Conservation (phyloP, 148 eudicot genomes). For the Polygonum maritimum region DNA sequence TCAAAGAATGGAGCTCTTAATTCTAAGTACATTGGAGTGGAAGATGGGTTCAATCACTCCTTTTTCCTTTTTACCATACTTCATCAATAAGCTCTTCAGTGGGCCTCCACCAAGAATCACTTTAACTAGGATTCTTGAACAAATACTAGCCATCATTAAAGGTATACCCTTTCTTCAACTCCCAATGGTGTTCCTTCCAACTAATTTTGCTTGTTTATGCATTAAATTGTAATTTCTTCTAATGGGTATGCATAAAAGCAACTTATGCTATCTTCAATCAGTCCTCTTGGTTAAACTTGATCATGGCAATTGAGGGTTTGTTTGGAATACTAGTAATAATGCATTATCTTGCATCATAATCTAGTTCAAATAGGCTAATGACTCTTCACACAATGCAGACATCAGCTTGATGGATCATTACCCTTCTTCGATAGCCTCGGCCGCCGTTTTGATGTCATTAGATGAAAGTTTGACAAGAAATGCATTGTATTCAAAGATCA, state of each 20-base stretch:
- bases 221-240: background rate
- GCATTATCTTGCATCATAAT: background rate
- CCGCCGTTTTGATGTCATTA: conserved; percentile 36
- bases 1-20: conserved; percentile 52
- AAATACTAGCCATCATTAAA: conserved; percentile 26
- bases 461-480: conserved; percentile 31
- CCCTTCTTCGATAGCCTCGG: conserved; percentile 32
- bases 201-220: background rate
- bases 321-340: too few relatives aligned
- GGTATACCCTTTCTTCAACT: conserved; percentile 19
- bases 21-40: conserved; percentile 49
- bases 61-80: conserved; percentile 27
- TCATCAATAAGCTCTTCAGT: conserved; percentile 18
- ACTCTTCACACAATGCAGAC: conserved; percentile 18
- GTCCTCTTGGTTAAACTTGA: too few relatives aligned
- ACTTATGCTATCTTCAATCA: too few relatives aligned
- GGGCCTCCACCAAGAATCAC: conserved; percentile 8
- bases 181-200: background rate
- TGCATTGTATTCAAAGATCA: conserved; percentile 27
- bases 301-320: too few relatives aligned
- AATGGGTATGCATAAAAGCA: background rate
- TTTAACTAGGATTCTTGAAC: conserved; percentile 14
- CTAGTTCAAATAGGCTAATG: background rate
- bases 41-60: conserved; percentile 38
- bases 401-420: conserved; percentile 26